Conservation (phyloP, 2,329 filamentous ascomycete species). For the Westerdykella ornata region DNA sequence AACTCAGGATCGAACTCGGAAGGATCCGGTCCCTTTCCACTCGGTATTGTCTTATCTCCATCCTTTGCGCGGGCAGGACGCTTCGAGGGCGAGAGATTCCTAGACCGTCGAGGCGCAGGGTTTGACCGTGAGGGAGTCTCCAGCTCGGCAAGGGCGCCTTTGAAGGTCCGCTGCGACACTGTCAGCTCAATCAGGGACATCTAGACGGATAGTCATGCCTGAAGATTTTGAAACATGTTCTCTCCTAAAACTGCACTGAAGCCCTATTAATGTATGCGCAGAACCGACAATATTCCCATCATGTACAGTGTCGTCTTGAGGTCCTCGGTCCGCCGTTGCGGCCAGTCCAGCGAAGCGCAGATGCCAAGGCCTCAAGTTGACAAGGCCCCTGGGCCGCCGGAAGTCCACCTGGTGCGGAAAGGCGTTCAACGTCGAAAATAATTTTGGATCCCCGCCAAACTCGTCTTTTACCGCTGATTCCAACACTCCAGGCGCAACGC, state of each 20-base stretch:
- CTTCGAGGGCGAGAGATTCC: constrained; percentile 36
- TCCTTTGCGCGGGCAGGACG: constrained; percentile 26
- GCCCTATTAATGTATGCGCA: background rate
- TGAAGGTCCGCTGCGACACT: constrained; percentile 56
- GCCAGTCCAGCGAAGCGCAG: background rate
- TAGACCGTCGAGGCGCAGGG: constrained; percentile 43
- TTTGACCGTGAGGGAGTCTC: constrained; percentile 37
- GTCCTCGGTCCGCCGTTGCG: background rate
- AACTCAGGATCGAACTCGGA: constrained; percentile 83
- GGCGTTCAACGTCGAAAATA: constrained; percentile 1
- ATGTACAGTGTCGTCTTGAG: constrained; percentile 15
- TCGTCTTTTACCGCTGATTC: too few relatives aligned
- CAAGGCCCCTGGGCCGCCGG: too few relatives aligned
- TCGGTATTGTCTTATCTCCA: constrained; percentile 33
- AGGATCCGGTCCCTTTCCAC: constrained; percentile 65
- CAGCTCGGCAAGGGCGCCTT: constrained; percentile 67
- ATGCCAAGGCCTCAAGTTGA: background rate
- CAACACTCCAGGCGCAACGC: constrained; percentile 5
- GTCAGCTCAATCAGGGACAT: constrained; percentile 4
- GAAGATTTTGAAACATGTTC: constrained; percentile 34
- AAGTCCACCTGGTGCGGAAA: too few relatives aligned
- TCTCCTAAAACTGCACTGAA: background rate
- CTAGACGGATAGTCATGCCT: constrained; percentile 13
- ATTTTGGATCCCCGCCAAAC: background rate
- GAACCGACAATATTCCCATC: constrained; percentile 9